phyloP scores from a whole-genome alignment of 2,329 filamentous ascomycete genomes.

The Aspergillus sclerotialis region DNA sequence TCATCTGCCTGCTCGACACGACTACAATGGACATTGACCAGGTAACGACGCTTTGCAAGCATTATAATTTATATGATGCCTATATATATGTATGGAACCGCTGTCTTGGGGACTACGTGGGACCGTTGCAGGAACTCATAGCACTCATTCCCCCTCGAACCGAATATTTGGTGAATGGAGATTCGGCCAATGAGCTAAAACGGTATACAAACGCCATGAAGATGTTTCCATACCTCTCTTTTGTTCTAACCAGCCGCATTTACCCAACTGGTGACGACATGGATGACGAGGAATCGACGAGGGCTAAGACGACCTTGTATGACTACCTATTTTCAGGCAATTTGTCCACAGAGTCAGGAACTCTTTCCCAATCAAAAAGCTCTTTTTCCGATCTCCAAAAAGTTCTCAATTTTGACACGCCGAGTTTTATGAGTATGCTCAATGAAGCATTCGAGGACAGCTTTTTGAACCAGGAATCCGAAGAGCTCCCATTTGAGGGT shows the following conservation, averaged over 20 bases:
- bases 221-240: conserved; percentile 91
- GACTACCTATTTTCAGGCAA: conserved; percentile 88
- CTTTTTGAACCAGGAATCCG: conserved; percentile 70
- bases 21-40: conserved; percentile 90
- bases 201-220: conserved; percentile 67
- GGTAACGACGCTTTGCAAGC: conserved; percentile 81
- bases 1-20: conserved; percentile 89
- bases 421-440: conserved; percentile 87
- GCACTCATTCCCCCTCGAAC: conserved; percentile 27
- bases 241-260: conserved; percentile 78
- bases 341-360: conserved; percentile 10
- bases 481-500: conserved; percentile 49
- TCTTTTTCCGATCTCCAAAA: conserved; percentile 80
- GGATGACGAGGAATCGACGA: conserved; percentile 62
- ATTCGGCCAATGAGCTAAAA: conserved; percentile 50
- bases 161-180: conserved; percentile 23
- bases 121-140: conserved; percentile 78
- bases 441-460: conserved; percentile 97
- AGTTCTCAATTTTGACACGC: conserved; percentile 79
- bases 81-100: conserved; percentile 96
- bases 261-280: conserved; percentile 80
- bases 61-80: conserved; percentile 87
- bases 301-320: conserved; percentile 83
- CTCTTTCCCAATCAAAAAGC: conserved; percentile 51
- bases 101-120: conserved; percentile 81